phyloP scores from a whole-genome alignment of 371 early-diverging fungal species.

The Apophysomyces trapeziformis region DNA sequence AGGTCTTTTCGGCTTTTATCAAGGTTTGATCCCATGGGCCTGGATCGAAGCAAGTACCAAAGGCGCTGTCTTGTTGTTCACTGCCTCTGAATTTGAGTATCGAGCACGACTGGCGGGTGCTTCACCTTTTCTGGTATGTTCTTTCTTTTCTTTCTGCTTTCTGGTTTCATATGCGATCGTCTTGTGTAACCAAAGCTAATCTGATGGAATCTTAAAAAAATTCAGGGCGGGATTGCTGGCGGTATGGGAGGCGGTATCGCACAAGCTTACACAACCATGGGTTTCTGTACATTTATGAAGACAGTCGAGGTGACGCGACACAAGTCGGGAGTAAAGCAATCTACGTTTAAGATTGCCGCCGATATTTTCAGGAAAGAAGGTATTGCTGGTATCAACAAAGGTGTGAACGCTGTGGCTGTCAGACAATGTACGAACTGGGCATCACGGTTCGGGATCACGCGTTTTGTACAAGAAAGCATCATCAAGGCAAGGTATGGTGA shows the following conservation, averaged over 20 bases:
- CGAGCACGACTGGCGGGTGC: conserved; percentile 58
- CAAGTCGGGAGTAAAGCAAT: conserved; percentile 75
- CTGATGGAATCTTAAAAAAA: not conserved
- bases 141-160: not conserved
- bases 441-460: conserved; percentile 89
- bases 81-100: conserved; percentile 94
- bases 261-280: conserved; percentile 97
- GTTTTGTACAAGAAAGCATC: conserved; percentile 83
- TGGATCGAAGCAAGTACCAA: conserved; percentile 91
- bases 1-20: conserved; percentile 83
- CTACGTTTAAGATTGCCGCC: conserved; percentile 82
- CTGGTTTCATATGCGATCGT: not conserved
- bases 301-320: conserved; percentile 97
- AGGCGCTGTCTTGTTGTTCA: conserved; percentile 93
- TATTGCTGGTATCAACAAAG: conserved; percentile 94
- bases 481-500: conserved; percentile 57
- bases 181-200: conserved; percentile 4
- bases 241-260: conserved; percentile 93
- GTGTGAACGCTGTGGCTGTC: conserved; percentile 89
- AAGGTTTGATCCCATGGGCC: conserved; percentile 86
- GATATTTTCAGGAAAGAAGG: conserved; percentile 94
- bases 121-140: conserved; percentile 58
- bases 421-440: conserved; percentile 98
- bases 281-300: conserved; percentile 99
- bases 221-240: conserved; percentile 83